Percentiles rank a stretch among this genome's conserved stretches.
phyloP scores from a whole-genome alignment of 2,329 filamentous ascomycete genomes.

The Myriosclerotinia curreyana region DNA sequence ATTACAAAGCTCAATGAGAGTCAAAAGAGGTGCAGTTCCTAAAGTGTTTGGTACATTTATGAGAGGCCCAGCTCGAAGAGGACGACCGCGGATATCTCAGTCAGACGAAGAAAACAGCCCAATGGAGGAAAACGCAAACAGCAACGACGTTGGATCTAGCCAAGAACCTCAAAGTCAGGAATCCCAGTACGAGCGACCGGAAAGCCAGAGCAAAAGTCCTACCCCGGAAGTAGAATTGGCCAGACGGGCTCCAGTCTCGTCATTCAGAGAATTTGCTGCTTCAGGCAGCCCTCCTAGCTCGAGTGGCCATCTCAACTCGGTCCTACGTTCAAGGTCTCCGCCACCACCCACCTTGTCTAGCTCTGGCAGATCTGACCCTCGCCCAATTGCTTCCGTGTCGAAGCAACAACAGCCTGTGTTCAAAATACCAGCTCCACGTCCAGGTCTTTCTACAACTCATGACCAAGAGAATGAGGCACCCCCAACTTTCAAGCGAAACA shows the following conservation, averaged over 20 bases:
- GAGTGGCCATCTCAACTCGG: slow-evolving; percentile 35
- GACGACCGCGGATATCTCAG: slow-evolving; percentile 55
- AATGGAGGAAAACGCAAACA: slow-evolving; percentile 39
- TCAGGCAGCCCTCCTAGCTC: slow-evolving; percentile 59
- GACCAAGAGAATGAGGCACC: slow-evolving; percentile 86
- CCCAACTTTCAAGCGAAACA: slow-evolving; percentile 59
- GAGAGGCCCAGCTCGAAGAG: slow-evolving; percentile 74
- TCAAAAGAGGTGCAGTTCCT: slow-evolving; percentile 63
- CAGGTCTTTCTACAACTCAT: slow-evolving; percentile 58
- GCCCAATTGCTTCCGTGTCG: slow-evolving; percentile 44
- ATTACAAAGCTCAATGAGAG: slow-evolving; percentile 69
- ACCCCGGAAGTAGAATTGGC: slow-evolving; percentile 31
- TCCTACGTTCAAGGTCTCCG: slow-evolving; percentile 36
- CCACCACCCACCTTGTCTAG: slow-evolving; percentile 34
- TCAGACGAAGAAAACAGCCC: slow-evolving; percentile 46
- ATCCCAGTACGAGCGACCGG: slow-evolving; percentile 30
- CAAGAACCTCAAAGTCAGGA: slow-evolving; percentile 37
- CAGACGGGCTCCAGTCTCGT: slow-evolving; percentile 5
- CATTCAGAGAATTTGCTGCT: slow-evolving; percentile 43
- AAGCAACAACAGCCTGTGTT: slow-evolving; percentile 51
- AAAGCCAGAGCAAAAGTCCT: slow-evolving; percentile 35
- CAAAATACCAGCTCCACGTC: slow-evolving; percentile 54
- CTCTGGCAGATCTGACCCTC: slow-evolving; percentile 37
- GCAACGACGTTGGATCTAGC: slow-evolving; percentile 36
- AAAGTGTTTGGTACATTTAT: slow-evolving; percentile 74